Evolutionary conservation across 148 eudicot genomes (phyloP).

Genomic region (Rhododendron williamsianum): DNA sequence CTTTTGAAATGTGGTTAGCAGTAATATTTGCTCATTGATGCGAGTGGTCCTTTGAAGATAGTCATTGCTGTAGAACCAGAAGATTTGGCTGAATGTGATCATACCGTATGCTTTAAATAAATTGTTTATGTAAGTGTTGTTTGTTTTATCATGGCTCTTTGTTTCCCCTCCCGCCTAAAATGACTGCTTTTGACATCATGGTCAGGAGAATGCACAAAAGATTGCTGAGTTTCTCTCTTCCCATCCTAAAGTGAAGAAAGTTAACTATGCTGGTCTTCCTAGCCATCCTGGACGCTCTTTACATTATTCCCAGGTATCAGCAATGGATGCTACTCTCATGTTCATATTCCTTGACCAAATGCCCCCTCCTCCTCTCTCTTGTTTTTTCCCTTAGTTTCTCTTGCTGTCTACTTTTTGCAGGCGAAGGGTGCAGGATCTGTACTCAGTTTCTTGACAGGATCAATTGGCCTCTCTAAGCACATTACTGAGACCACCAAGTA

Average conservation of each 20-base stretch:
- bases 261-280: constrained; percentile 93
- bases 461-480: constrained; percentile 78
- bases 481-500: constrained; percentile 80
- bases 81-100: neutral
- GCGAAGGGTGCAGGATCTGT: constrained; percentile 99
- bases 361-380: neutral
- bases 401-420: constrained; percentile 35
- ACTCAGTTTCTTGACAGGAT: constrained; percentile 90
- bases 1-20: neutral
- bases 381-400: neutral
- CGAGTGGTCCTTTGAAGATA: neutral
- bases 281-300: constrained; percentile 79
- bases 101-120: neutral
- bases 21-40: neutral
- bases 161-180: neutral
- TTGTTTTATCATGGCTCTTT: neutral
- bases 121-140: neutral
- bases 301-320: constrained; percentile 83
- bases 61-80: neutral
- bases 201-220: constrained; percentile 91
- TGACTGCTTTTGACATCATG: constrained; percentile 1
- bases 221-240: constrained; percentile 91
- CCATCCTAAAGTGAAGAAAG: constrained; percentile 80
- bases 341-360: neutral
- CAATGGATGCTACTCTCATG: neutral